These are phyloP conservation scores for Candida sithepensis DNA, from an alignment of 805 yeast genomes.

Conservation along the genomic window DNA sequence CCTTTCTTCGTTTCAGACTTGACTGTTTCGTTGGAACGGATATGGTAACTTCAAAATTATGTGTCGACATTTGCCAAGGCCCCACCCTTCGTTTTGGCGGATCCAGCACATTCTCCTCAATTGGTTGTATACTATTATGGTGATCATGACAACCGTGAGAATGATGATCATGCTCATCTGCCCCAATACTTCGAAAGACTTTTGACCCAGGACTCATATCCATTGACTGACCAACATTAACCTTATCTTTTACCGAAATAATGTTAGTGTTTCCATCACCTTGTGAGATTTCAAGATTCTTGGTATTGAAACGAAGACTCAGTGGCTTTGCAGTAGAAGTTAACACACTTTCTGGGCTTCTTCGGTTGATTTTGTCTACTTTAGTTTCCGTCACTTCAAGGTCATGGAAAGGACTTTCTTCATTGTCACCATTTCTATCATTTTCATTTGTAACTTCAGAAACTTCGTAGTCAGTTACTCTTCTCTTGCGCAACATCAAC, in stretches of 20 bases:
- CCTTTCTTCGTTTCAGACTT: constrained; percentile 1
- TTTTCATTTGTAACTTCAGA: no score
- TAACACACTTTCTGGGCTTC: no score
- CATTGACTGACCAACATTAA: constrained; percentile 2
- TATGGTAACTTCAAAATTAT: constrained; percentile 5
- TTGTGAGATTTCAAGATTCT: no score
- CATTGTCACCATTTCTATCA: no score
- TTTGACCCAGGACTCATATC: neutral
- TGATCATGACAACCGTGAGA: neutral
- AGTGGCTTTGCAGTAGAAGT: no score
- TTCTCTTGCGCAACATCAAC: no score
- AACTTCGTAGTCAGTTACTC: no score
- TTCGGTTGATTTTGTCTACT: no score
- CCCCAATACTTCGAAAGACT: constrained; percentile 1
- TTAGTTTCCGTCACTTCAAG: no score
- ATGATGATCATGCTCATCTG: neutral
- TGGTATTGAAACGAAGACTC: no score
- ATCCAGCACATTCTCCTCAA: neutral
- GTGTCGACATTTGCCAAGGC: neutral
- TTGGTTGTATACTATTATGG: neutral
- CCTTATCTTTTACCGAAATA: constrained; percentile 7
- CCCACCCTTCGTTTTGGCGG: constrained; percentile 1
- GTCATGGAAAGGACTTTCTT: no score
- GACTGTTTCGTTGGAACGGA: neutral
- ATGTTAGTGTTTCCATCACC: constrained; percentile 6